phyloP scores from a whole-genome alignment of 2,329 filamentous ascomycete species.

The Fusarium fujikuroi region DNA sequence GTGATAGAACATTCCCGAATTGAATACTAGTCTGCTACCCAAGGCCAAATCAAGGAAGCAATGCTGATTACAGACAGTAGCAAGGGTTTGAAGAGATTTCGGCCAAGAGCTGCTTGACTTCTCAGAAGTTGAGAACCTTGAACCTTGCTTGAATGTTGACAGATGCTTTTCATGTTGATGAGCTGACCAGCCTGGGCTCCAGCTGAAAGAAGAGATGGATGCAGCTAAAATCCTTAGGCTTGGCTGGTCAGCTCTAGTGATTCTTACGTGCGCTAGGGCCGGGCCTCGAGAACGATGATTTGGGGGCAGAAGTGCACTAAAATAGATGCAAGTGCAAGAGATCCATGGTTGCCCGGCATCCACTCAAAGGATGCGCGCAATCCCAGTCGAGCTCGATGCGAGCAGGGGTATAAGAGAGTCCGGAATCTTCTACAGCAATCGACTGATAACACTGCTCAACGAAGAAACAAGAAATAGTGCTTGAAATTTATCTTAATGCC shows the following conservation, averaged over 20 bases:
- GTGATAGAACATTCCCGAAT: slow-evolving; percentile 4
- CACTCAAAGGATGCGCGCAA: background rate
- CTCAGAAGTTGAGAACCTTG: background rate
- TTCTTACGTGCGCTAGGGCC: slow-evolving; percentile 13
- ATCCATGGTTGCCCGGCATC: background rate
- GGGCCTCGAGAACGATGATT: slow-evolving; percentile 13
- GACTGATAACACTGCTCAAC: background rate
- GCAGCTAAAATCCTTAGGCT: slow-evolving; percentile 14
- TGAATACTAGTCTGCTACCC: background rate
- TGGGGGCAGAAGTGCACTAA: background rate
- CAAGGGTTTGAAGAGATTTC: background rate
- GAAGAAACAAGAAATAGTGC: background rate
- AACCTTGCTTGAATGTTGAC: background rate
- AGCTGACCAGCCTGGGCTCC: background rate
- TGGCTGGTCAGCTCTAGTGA: slow-evolving; percentile 19
- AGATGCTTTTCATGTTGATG: background rate
- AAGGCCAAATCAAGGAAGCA: background rate
- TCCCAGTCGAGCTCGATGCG: background rate
- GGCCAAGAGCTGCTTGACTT: background rate
- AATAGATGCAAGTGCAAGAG: background rate
- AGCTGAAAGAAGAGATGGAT: slow-evolving; percentile 16
- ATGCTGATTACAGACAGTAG: background rate
- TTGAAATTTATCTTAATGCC: background rate
- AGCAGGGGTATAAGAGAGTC: background rate
- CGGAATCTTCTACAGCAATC: background rate